Evolutionary conservation across 1,284 basidiomycete species (phyloP).

Genomic region (Rhodofomes roseus): DNA sequence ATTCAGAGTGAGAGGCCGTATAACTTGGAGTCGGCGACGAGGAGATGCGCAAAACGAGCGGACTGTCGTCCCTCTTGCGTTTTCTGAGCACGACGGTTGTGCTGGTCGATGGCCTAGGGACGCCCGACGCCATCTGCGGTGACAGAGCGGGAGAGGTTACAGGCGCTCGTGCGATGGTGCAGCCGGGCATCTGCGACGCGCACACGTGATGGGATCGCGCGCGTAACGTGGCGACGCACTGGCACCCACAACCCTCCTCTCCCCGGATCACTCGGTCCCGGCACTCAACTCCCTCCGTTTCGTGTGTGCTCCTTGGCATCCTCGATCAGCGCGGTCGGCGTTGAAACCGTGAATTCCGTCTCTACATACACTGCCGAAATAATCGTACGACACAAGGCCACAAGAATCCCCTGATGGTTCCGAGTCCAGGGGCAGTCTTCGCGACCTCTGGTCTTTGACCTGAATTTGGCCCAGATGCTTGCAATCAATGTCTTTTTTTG

Average conservation of each 20-base stretch:
- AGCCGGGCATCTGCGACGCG: neutral
- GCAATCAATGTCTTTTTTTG: neutral
- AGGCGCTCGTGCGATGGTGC: neutral
- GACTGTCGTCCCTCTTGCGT: conserved; percentile 22
- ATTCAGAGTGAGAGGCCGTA: conserved; percentile 28
- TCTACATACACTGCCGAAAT: neutral
- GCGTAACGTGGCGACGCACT: neutral
- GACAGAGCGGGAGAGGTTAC: neutral
- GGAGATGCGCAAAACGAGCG: conserved; percentile 35
- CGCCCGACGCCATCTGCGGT: neutral
- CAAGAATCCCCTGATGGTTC: too few relatives aligned
- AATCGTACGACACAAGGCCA: too few relatives aligned
- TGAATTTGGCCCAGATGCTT: neutral
- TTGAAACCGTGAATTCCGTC: neutral
- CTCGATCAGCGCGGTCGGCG: neutral
- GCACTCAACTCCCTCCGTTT: neutral
- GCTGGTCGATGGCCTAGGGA: neutral
- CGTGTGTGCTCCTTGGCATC: neutral
- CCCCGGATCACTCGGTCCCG: neutral
- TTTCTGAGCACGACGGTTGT: conserved; percentile 35
- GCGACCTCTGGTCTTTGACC: too few relatives aligned
- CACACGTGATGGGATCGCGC: neutral
- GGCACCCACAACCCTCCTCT: neutral
- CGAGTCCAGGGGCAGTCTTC: too few relatives aligned
- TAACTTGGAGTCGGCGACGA: conserved; percentile 25